Base-by-base conservation (phyloP, 1,139 yeast species). In the Suhomyces kunorum region DNA sequence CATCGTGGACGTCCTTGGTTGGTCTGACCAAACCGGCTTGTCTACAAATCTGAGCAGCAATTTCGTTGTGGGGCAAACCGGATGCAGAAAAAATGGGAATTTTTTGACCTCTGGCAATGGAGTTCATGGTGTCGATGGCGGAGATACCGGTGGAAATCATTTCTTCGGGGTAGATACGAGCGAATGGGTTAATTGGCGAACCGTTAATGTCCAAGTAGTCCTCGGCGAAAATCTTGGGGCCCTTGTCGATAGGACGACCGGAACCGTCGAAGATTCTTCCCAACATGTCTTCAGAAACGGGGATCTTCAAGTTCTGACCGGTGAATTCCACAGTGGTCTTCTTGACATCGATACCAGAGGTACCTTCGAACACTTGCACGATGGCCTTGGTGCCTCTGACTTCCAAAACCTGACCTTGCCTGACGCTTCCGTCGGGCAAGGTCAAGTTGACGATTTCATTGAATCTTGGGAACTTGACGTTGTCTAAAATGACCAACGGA, bases 21-120 rank as follows among this genome's bases (percentile, higher is more conserved):
- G 99, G 98, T 72, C 98, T 86, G 44, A 94, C 98, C 63, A 92
- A 80, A 56, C 98, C 97, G 34, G 99, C 98, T 74, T 92, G 99
- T 74, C 99, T 89, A 79, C 98, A 92, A 67, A 92, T 92, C 71
- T 92, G 99, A 33, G 99, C 98, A 47, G 99, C 99, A 71, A 92
- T 90, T 71, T 94, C 98, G 64, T 92, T 94, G 71, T 92, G 99
- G 43, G 99, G 99, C 64, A 92, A 81, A 75, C 99, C 99, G 42
- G 98, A 89, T 32, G 98, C 98, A 41, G 97, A 88, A 74, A 92
- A 92, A 66, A 92, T 92, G 39, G 98, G 98, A 63, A 92, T 92
- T 74, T 94, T 94, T 74, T 92, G 99, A 55, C 99, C 99, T 80
- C 99, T 87, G 47, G 99, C 99, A 77, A 92, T 92, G 30, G 98